Evolutionary conservation across 306 rosid genomes (phyloP).

Genomic region (barrel medic (Medicago truncatula)): MtrunA17r5.0-ANR NC_053043.1:8633501-8634000

Average conservation of each 20-base stretch:
- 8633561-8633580: slow-evolving; percentile 11
- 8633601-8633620: slow-evolving; percentile 72
- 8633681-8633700: background rate
- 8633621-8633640: slow-evolving; percentile 70
- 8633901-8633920: slow-evolving; percentile 2
- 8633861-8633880: slow-evolving; percentile 42
- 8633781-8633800: slow-evolving; percentile 62
- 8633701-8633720: slow-evolving; percentile 5
- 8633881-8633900: slow-evolving; percentile 16
- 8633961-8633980: slow-evolving; percentile 43
- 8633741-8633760: slow-evolving; percentile 53
- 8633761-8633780: slow-evolving; percentile 65
- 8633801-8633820: slow-evolving; percentile 65
- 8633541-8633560: slow-evolving; percentile 2
- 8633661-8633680: slow-evolving; percentile 72
- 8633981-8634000: slow-evolving; percentile 49
- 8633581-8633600: slow-evolving; percentile 36
- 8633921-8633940: slow-evolving; percentile 52
- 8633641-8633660: slow-evolving; percentile 76
- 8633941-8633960: slow-evolving; percentile 56
- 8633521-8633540: slow-evolving; percentile 45
- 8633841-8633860: slow-evolving; percentile 81
- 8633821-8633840: slow-evolving; percentile 67
- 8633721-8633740: background rate
- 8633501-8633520: slow-evolving; percentile 76